phyloP scores from a whole-genome alignment of 257 asterid genomes.

The Plectranthus barbatus region DNA sequence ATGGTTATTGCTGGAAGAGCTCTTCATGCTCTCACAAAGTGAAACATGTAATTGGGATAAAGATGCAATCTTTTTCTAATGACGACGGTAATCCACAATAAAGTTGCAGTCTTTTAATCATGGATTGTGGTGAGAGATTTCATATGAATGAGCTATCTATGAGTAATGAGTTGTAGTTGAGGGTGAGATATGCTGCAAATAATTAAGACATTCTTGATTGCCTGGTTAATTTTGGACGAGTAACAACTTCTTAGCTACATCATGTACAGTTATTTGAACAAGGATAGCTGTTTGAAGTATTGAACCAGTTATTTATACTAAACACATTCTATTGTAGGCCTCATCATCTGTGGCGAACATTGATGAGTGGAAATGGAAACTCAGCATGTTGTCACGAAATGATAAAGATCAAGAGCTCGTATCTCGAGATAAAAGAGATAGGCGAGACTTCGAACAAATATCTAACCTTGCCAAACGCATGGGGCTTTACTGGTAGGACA shows the following conservation, averaged over 20 bases:
- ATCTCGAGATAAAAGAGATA: conserved; percentile 84
- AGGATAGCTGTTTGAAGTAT: neutral
- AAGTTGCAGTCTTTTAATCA: neutral
- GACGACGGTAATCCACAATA: no score
- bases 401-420: conserved; percentile 78
- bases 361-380: conserved; percentile 99
- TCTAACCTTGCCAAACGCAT: conserved; percentile 78
- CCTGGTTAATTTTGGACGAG: neutral
- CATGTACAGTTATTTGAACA: neutral
- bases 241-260: neutral
- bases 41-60: neutral
- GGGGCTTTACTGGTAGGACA: conserved; percentile 79
- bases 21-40: neutral
- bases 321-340: conserved; percentile 40
- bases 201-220: neutral
- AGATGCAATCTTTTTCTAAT: neutral
- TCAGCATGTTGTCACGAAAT: conserved; percentile 62
- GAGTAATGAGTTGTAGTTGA: neutral
- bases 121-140: neutral
- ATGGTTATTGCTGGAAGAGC: neutral
- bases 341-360: conserved; percentile 95
- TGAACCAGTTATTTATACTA: neutral
- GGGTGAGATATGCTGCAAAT: conserved; percentile 8
- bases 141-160: neutral
- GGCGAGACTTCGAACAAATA: conserved; percentile 90